Base-by-base conservation (phyloP, 2,329 filamentous ascomycete species). In the Graphilbum sp. region DNA sequence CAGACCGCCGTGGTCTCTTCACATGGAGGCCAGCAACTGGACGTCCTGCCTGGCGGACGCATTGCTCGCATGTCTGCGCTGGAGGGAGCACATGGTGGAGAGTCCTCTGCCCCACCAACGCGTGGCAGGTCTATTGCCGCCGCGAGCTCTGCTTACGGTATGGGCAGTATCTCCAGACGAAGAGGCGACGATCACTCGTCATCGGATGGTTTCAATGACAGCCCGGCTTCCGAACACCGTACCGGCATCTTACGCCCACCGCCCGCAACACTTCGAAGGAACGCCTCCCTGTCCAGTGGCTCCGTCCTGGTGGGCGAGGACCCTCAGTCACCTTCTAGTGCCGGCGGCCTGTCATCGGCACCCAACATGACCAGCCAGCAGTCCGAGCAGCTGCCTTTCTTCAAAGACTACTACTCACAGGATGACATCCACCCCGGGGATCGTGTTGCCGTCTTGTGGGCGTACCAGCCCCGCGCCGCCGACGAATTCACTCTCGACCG, bases 321-420 rank as follows among this genome's bases (percentile, higher is more conserved):
- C 41, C 67, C 74, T 12, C 77, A 77, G 39, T 93, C 86, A 10
- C 86, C 86, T 7, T 69, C 66, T 41, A 86, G 72, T 54, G 77
- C 66, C 20, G 75, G 68, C 34, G 79, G 77, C 37, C 78, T 83
- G 57, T 94, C 87, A 3, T 95, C 87, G 4, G 85, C 85, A 0
- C 81, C 81, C 50, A 86, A 79, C 20, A 61, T 88, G 43, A 73
- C 77, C 19, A 94, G 86, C 50, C 85, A 88, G 42, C 86, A 95
- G 54, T 96, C 88, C 1, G 90, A 98, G 58, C 90, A 96, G 56
- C 63, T 98, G 38, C 79, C 83, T 4, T 94, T 86, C 53, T 98
- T 98, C 73, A 94, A 94, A 54, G 90, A 98, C 57, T 98, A 98
- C 59, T 98, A 98, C 54, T 96, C 88, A 2, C 79, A 88, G 49